phyloP scores from a whole-genome alignment of 73 alveolate genomes.

The Paramecium bursaria region DNA sequence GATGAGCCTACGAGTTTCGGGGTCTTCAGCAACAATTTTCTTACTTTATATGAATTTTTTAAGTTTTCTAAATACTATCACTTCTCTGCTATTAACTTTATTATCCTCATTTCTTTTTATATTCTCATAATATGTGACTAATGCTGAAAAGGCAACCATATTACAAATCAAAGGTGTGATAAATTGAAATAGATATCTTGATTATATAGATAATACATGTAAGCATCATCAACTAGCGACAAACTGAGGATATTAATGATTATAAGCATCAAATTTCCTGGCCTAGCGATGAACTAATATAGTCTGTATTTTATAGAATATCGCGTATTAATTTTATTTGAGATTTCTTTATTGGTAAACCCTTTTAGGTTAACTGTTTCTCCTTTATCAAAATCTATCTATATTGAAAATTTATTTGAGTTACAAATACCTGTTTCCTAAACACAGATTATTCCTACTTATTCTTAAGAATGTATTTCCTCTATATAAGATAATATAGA shows the following conservation, averaged over 20 bases:
- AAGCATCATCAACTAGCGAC: neutral
- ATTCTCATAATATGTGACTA: neutral
- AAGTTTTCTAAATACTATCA: conserved; percentile 21
- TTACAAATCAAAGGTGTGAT: conserved; percentile 8
- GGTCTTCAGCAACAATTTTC: neutral
- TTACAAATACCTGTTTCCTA: too few relatives aligned
- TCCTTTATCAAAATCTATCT: conserved; percentile 55
- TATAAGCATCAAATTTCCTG: neutral
- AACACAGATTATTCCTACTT: too few relatives aligned
- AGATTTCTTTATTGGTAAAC: conserved; percentile 5
- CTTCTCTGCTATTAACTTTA: neutral
- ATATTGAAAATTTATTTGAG: neutral
- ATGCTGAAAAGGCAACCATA: neutral
- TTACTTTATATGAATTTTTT: neutral
- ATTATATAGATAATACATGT: too few relatives aligned
- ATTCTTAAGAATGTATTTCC: too few relatives aligned
- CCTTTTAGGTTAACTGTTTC: conserved; percentile 50
- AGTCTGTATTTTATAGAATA: neutral
- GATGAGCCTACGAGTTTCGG: too few relatives aligned
- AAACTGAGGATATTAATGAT: conserved; percentile 1
- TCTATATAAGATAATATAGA: too few relatives aligned
- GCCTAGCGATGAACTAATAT: conserved; percentile 6
- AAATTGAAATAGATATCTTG: neutral
- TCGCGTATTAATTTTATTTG: conserved; percentile 1
- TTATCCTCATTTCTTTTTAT: neutral